Evolutionary conservation across 2,329 filamentous ascomycete species (phyloP), one percentile per base, ranked within the genome.

Genomic region (Raffaelea arxii): DNA sequence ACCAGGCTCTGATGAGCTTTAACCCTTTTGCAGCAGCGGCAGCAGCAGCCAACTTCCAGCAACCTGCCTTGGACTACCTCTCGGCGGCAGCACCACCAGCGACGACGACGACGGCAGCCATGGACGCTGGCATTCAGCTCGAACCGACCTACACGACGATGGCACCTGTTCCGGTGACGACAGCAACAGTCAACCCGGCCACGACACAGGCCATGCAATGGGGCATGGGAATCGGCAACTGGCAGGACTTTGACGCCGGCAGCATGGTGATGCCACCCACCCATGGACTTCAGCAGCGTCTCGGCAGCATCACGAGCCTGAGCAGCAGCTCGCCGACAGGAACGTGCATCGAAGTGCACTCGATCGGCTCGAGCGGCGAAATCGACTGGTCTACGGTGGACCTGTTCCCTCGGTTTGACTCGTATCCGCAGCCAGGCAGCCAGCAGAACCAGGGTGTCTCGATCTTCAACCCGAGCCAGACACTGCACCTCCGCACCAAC

Each of bases 391-490:
- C 79, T 43, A 78, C 85, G 54, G 81, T 96, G 48, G 86, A 92
- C 54, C 77, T 80, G 60, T 82, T 82, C 49, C 82, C 79, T 51
- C 84, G 82, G 32, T 80, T 85, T 55, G 85, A 91, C 55, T 74
- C 77, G 27, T 79, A 77, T 43, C 74, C 74, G 55, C 71, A 75
- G 40, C 71, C 82, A 7, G 65, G 66, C 49, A 62, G 65, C 43
- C 64, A 63, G 44, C 69, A 71, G 48, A 61, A 69, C 5, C 75
- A 77, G 44, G 77, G 71, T 51, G 64, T 71, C 36, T 82, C 86
- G 54, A 90, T 95, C 59, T 94, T 94, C 72, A 95, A 96, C 65
- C 91, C 91, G 2, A 80, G 84, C 51, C 86, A 95, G 67, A 94
- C 89, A 1, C 71, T 97, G 44, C 91, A 96, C 67, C 76, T 94